Evolutionary conservation across 768 basidiomycete species (phyloP).

Genomic region (Tricholoma terreum): DNA sequence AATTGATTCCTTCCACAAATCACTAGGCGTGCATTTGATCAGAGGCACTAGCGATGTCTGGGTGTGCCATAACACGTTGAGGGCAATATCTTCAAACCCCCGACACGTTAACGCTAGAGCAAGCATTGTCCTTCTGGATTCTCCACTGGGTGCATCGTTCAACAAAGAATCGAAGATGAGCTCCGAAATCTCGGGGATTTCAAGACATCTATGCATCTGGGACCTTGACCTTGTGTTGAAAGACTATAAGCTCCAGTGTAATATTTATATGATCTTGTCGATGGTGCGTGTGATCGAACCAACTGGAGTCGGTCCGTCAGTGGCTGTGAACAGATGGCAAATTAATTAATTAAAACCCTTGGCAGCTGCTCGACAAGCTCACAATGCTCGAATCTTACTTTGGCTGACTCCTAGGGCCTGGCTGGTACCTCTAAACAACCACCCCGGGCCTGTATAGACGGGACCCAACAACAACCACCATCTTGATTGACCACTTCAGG

Average conservation of each 20-base stretch:
- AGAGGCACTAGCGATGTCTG: conserved; percentile 4
- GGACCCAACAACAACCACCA: no score
- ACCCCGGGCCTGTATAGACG: no score
- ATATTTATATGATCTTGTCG: no score
- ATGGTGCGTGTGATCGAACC: no score
- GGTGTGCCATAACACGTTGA: conserved; percentile 12
- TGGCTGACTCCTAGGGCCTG: no score
- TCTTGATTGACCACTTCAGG: no score
- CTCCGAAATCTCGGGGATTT: conserved; percentile 5
- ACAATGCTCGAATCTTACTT: no score
- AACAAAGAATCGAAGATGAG: conserved; percentile 6
- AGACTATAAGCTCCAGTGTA: background rate
- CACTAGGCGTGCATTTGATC: conserved; percentile 10
- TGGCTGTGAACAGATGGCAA: no score
- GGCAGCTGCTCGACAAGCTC: no score
- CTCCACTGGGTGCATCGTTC: background rate
- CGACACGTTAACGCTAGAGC: conserved; percentile 8
- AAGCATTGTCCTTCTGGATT: background rate
- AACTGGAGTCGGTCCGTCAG: no score
- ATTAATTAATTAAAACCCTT: no score
- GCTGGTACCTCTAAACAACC: no score
- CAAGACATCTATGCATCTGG: conserved; percentile 8
- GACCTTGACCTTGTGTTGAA: background rate
- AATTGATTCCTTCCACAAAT: conserved; percentile 8
- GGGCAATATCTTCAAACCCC: conserved; percentile 8